phyloP scores from a whole-genome alignment of 2,329 filamentous ascomycete genomes.

The Chaetomium sp. region DNA sequence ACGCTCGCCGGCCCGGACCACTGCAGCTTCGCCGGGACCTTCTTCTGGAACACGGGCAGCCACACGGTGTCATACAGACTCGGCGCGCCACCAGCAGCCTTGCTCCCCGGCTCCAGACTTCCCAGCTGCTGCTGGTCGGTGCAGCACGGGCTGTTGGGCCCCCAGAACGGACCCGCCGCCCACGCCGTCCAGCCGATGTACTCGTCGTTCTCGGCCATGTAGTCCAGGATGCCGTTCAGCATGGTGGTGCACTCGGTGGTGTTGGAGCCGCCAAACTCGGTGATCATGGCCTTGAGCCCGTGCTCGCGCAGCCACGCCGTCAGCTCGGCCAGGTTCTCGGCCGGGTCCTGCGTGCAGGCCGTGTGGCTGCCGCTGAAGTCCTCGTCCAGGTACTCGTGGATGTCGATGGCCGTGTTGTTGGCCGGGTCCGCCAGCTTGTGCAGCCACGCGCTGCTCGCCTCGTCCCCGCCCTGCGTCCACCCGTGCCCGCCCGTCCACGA shows the following conservation, averaged over 20 bases:
- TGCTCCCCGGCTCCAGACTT: constrained; percentile 51
- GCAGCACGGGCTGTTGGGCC: constrained; percentile 43
- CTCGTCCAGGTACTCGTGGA: constrained; percentile 55
- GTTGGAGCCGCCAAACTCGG: constrained; percentile 52
- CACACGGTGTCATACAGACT: constrained; percentile 52
- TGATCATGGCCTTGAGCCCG: constrained; percentile 52
- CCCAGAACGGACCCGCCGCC: constrained; percentile 55
- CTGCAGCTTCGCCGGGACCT: constrained; percentile 46
- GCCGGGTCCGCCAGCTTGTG: constrained; percentile 49
- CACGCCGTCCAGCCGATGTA: constrained; percentile 57
- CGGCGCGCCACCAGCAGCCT: constrained; percentile 46
- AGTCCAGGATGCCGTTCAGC: constrained; percentile 47
- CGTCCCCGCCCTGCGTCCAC: constrained; percentile 47
- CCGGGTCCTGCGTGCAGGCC: constrained; percentile 45
- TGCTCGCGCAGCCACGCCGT: constrained; percentile 51
- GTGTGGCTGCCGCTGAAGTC: constrained; percentile 50
- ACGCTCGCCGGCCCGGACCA: constrained; percentile 42
- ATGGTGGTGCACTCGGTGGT: constrained; percentile 47
- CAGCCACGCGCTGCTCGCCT: constrained; percentile 45
- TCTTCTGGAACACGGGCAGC: constrained; percentile 47
- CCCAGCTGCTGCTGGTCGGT: constrained; percentile 46
- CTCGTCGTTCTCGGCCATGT: constrained; percentile 50
- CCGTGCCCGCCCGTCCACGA: constrained; percentile 52
- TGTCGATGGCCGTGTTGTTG: constrained; percentile 53
- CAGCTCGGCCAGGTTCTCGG: constrained; percentile 44